Conservation (phyloP, 306 rosid genomes). For the Vigna reflexopilosa region DNA sequence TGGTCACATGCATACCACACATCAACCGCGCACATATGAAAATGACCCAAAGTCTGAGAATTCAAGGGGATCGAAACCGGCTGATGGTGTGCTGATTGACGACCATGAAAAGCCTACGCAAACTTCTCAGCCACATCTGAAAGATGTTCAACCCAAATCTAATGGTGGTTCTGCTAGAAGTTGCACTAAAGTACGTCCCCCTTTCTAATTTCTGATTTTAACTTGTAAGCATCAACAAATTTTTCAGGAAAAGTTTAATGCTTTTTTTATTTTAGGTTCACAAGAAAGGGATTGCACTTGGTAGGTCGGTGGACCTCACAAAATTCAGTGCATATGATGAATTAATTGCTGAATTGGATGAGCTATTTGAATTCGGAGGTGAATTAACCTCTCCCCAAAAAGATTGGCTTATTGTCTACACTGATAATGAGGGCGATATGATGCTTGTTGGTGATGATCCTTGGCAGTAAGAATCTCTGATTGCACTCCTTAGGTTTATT, state of each 20-base stretch:
- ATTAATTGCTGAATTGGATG: slow-evolving; percentile 80
- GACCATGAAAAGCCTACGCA: slow-evolving; percentile 59
- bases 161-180: slow-evolving; percentile 75
- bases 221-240: background rate
- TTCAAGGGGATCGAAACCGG: slow-evolving; percentile 51
- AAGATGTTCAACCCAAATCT: slow-evolving; percentile 66
- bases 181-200: slow-evolving; percentile 77
- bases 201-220: background rate
- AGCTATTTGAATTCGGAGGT: slow-evolving; percentile 84
- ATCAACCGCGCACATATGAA: slow-evolving; percentile 48
- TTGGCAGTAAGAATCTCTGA: slow-evolving; percentile 79
- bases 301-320: slow-evolving; percentile 92
- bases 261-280: slow-evolving; percentile 73
- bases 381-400: slow-evolving; percentile 70
- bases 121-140: slow-evolving; percentile 49
- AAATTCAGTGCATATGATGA: slow-evolving; percentile 82
- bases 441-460: slow-evolving; percentile 99
- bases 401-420: slow-evolving; percentile 88
- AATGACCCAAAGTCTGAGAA: slow-evolving; percentile 63
- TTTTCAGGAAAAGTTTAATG: slow-evolving; percentile 24
- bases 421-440: slow-evolving; percentile 94
- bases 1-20: slow-evolving; percentile 37
- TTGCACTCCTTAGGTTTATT: background rate
- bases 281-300: slow-evolving; percentile 97
- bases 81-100: slow-evolving; percentile 48